Evolutionary conservation across 345 rosid species (phyloP).

Genomic region (Gynandropsis gynandra): DNA sequence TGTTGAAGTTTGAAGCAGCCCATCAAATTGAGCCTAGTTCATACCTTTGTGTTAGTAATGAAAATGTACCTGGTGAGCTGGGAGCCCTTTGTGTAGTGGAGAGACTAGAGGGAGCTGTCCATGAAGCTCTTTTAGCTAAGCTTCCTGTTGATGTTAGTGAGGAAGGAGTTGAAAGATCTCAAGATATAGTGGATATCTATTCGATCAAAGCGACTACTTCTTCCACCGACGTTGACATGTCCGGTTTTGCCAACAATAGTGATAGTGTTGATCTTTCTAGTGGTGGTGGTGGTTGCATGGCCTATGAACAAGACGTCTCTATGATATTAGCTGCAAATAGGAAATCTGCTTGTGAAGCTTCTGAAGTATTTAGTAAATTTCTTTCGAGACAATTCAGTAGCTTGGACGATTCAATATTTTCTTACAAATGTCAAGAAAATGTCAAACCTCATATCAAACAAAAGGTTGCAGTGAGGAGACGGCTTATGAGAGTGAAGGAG

Average conservation of each 20-base stretch:
- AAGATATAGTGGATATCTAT: too few relatives aligned
- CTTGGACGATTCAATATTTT: constrained; percentile 29
- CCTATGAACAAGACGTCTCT: constrained; percentile 32
- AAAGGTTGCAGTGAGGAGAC: constrained; percentile 41
- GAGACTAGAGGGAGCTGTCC: constrained; percentile 25
- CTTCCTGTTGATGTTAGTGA: too few relatives aligned
- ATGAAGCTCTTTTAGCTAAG: background rate
- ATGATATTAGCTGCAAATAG: constrained; percentile 53
- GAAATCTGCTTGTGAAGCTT: constrained; percentile 49
- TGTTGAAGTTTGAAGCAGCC: constrained; percentile 35
- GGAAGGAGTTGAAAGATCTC: too few relatives aligned
- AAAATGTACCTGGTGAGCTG: constrained; percentile 23
- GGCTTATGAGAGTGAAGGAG: constrained; percentile 58
- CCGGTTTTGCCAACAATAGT: constrained; percentile 14
- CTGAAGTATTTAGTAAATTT: constrained; percentile 42
- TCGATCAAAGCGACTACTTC: too few relatives aligned
- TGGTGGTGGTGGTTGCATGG: constrained; percentile 20
- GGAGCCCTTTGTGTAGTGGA: constrained; percentile 28
- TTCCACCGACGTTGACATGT: background rate
- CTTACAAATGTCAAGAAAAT: constrained; percentile 21
- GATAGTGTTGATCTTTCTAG: constrained; percentile 20
- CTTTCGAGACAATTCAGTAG: constrained; percentile 36
- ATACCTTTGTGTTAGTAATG: constrained; percentile 29
- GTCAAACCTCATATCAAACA: constrained; percentile 36
- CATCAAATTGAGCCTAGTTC: constrained; percentile 21